Conservation (phyloP, 78 protist species). For the Dictyostelium intermedium region DNA sequence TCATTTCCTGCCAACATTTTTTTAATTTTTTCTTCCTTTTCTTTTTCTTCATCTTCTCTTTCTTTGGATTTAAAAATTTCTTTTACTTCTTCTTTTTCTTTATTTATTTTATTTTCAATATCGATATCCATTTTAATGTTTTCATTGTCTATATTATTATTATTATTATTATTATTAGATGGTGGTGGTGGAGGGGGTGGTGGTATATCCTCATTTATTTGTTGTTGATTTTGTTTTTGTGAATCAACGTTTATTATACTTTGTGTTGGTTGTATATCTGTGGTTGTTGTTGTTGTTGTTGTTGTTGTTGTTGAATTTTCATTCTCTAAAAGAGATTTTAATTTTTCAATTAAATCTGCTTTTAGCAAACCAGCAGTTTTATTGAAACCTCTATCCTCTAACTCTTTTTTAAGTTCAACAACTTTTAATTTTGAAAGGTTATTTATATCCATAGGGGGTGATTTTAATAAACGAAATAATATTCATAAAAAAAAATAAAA, state of each 20-base stretch:
- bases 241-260: neutral
- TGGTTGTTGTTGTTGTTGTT: neutral
- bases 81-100: slow-evolving; percentile 1
- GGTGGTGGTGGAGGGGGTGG: neutral
- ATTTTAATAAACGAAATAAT: neutral
- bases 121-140: neutral
- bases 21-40: slow-evolving; percentile 14
- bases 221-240: neutral
- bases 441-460: neutral
- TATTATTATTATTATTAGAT: neutral
- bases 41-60: neutral
- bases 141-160: too few relatives aligned
- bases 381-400: neutral
- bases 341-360: neutral
- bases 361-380: slow-evolving; percentile 19
- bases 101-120: neutral
- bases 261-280: neutral
- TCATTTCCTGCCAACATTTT: neutral
- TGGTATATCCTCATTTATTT: neutral
- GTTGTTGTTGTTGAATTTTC: neutral
- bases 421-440: slow-evolving; percentile 26
- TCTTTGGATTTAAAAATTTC: neutral
- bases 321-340: neutral
- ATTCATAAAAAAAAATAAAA: too few relatives aligned
- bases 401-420: slow-evolving; percentile 8